Evolutionary conservation across 2,329 filamentous ascomycete genomes (phyloP).

Genomic region (Colletotrichum godetiae): DNA sequence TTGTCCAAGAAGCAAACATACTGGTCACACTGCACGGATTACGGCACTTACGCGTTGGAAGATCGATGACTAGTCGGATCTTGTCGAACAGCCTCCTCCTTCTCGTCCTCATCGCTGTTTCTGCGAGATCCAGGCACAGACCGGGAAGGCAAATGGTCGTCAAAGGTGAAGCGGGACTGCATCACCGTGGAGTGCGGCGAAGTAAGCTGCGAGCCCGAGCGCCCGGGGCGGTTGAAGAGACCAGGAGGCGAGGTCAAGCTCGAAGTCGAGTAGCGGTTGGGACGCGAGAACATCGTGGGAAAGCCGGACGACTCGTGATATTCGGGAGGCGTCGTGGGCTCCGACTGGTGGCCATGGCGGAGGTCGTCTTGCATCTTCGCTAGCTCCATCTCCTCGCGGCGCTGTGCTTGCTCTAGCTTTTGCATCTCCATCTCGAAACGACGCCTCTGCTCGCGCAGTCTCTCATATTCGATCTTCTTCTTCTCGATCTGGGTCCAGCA

Average conservation of each 20-base stretch:
- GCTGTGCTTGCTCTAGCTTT: constrained; percentile 86
- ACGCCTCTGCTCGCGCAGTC: constrained; percentile 87
- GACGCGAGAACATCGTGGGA: constrained; percentile 82
- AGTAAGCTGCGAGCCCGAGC: constrained; percentile 82
- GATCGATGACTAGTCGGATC: constrained; percentile 78
- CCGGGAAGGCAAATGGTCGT: constrained; percentile 79
- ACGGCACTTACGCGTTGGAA: constrained; percentile 78
- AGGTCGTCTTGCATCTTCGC: constrained; percentile 87
- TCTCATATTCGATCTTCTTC: constrained; percentile 93
- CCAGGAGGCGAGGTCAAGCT: constrained; percentile 87
- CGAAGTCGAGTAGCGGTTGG: constrained; percentile 89
- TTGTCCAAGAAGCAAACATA: constrained; percentile 23
- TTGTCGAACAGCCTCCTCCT: constrained; percentile 78
- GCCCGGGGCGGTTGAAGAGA: constrained; percentile 76
- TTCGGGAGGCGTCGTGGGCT: constrained; percentile 96
- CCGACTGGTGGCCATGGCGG: constrained; percentile 82
- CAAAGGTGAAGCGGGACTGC: constrained; percentile 68
- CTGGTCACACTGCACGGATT: background rate
- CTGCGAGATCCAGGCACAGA: constrained; percentile 89
- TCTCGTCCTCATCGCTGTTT: constrained; percentile 92
- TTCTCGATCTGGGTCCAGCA: constrained; percentile 79
- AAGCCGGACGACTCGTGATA: constrained; percentile 82
- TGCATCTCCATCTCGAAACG: constrained; percentile 94
- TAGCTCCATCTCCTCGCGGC: constrained; percentile 84
- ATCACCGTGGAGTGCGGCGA: constrained; percentile 77